phyloP scores from a whole-genome alignment of 1,284 basidiomycete species.

The Moesziomyces parantarcticus region DNA sequence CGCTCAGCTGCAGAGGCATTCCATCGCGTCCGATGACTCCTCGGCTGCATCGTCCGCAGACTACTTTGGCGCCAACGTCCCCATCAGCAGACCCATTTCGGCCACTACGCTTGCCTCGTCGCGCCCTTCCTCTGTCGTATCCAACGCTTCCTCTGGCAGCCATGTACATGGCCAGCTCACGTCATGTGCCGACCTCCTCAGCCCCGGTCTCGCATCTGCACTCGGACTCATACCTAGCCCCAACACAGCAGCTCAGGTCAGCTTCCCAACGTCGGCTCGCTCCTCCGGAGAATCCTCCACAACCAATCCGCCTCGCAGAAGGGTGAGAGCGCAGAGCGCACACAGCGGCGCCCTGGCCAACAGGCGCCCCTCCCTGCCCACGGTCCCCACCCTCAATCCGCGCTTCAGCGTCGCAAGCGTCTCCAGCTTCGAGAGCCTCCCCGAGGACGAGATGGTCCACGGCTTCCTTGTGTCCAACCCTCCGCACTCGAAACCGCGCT shows the following conservation, averaged over 20 bases:
- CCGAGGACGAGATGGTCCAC: conserved; percentile 55
- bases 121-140: conserved; percentile 50
- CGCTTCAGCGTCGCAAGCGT: conserved; percentile 55
- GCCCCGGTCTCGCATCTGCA: conserved; percentile 53
- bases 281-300: conserved; percentile 3
- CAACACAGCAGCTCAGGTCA: conserved; percentile 5
- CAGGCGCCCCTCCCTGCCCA: conserved; percentile 55
- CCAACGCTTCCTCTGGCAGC: conserved; percentile 40
- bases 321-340: conserved; percentile 34
- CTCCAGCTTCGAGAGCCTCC: conserved; percentile 61
- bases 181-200: conserved; percentile 45
- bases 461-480: conserved; percentile 30
- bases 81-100: conserved; percentile 35
- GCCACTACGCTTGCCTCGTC: conserved; percentile 41
- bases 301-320: conserved; percentile 10
- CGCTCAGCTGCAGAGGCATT: conserved; percentile 24
- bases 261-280: conserved; percentile 15
- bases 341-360: conserved; percentile 16
- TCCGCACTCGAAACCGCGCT: conserved; percentile 18
- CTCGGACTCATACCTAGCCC: conserved; percentile 41
- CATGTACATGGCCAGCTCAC: conserved; percentile 43
- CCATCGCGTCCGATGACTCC: conserved; percentile 41
- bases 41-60: conserved; percentile 38
- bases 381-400: conserved; percentile 41
- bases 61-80: conserved; percentile 11